phyloP scores from a whole-genome alignment of 1,284 basidiomycete genomes.

The Gomphus bonarii region DNA sequence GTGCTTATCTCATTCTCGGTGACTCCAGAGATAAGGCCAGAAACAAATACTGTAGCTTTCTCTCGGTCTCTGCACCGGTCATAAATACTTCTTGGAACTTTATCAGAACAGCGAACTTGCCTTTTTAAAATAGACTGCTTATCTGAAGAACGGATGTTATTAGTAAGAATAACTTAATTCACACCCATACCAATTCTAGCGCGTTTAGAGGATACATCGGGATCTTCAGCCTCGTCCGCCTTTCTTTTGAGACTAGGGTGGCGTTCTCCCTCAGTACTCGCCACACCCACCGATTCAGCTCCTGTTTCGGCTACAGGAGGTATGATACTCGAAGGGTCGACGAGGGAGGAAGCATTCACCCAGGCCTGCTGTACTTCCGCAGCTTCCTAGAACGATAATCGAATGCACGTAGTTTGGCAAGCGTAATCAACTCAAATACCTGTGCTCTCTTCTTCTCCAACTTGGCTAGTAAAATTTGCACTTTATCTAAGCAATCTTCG shows the following conservation, averaged over 20 bases:
- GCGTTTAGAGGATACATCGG: slow-evolving; percentile 11
- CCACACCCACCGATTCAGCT: slow-evolving; percentile 43
- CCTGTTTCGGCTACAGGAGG: slow-evolving; percentile 25
- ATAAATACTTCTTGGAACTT: not conserved
- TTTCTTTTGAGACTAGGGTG: slow-evolving; percentile 47
- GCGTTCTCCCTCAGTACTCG: slow-evolving; percentile 21
- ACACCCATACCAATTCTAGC: not conserved
- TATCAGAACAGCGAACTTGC: slow-evolving; percentile 26
- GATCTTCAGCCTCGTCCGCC: slow-evolving; percentile 39
- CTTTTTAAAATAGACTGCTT: slow-evolving; percentile 42
- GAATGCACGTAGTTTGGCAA: not conserved
- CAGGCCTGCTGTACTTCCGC: slow-evolving; percentile 36
- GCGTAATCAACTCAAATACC: slow-evolving; percentile 28
- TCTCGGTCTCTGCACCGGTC: slow-evolving; percentile 73
- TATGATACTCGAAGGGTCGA: slow-evolving; percentile 32
- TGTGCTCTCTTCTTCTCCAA: slow-evolving; percentile 57
- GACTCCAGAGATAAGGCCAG: slow-evolving; percentile 50
- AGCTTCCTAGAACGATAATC: slow-evolving; percentile 38
- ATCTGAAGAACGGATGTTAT: slow-evolving; percentile 10
- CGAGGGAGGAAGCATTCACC: slow-evolving; percentile 37
- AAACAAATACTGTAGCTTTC: slow-evolving; percentile 85
- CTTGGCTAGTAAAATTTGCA: slow-evolving; percentile 57
- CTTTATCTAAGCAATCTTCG: slow-evolving; percentile 54
- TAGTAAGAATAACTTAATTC: too few species aligned
- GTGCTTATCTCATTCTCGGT: slow-evolving; percentile 56